Evolutionary conservation across 805 yeast genomes (phyloP).

Genomic region (Saccharomycopsis schoenii): DNA sequence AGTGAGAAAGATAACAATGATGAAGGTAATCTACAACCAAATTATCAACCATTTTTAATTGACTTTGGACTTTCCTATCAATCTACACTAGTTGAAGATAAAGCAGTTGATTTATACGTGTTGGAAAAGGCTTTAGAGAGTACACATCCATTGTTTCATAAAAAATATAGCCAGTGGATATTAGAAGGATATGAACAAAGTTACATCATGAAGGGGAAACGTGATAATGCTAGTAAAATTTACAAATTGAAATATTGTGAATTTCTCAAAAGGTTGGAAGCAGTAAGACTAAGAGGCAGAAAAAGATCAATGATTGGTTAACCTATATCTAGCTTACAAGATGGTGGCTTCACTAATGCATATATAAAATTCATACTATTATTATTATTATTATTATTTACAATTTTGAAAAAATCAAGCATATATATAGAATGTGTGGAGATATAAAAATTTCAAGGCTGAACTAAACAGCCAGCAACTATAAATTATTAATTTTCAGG

Average conservation of each 20-base stretch:
- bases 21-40: conserved; percentile 2
- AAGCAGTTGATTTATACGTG: conserved; percentile 95
- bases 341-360: neutral
- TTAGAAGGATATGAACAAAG: conserved; percentile 50
- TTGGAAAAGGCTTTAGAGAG: conserved; percentile 84
- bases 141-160: conserved; percentile 75
- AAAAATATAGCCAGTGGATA: conserved; percentile 56
- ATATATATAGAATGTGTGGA: neutral
- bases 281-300: conserved; percentile 84
- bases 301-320: conserved; percentile 91
- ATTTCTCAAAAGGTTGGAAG: conserved; percentile 57
- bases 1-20: neutral
- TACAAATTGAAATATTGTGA: conserved; percentile 33
- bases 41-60: conserved; percentile 51
- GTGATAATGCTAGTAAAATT: conserved; percentile 31
- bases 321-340: neutral
- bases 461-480: too few species aligned
- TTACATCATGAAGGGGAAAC: conserved; percentile 22
- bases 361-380: neutral
- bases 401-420: neutral
- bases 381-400: neutral
- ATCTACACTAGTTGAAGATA: conserved; percentile 73
- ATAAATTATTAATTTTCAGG: conserved; percentile 7
- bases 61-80: conserved; percentile 88
- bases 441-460: neutral